These are phyloP conservation scores for Pouteria campechiana DNA, from an alignment of 179 eudicot genomes.

Conservation along the genomic window DNA sequence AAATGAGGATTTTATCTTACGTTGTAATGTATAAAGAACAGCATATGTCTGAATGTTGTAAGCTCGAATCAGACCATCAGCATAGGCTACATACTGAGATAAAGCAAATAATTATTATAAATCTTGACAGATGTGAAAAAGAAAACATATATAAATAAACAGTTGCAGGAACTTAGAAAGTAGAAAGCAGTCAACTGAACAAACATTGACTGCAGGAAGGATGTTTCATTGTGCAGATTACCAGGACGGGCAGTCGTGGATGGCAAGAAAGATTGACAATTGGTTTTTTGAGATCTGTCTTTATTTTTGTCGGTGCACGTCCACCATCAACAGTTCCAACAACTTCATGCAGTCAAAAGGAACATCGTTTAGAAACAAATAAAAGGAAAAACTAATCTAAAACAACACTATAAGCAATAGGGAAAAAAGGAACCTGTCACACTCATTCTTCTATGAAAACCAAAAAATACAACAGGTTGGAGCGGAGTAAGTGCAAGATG, in stretches of 20 bases:
- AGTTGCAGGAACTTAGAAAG: background rate
- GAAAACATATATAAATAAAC: conserved; percentile 3
- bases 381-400: background rate
- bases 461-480: conserved; percentile 92
- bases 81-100: conserved; percentile 89
- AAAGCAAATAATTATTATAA: too few species aligned
- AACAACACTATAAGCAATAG: background rate
- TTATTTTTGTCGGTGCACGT: conserved; percentile 91
- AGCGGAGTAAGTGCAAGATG: conserved; percentile 97
- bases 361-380: background rate
- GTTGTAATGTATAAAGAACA: conserved; percentile 89
- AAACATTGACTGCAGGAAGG: background rate
- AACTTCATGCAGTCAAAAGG: conserved; percentile 34
- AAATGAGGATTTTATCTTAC: conserved; percentile 37
- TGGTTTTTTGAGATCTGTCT: conserved; percentile 96
- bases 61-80: conserved; percentile 92
- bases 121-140: conserved; percentile 6
- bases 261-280: conserved; percentile 98
- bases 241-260: conserved; percentile 94
- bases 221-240: conserved; percentile 14
- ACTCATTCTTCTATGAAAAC: conserved; percentile 93
- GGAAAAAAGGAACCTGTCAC: conserved; percentile 66
- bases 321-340: conserved; percentile 99
- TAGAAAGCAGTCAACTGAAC: background rate
- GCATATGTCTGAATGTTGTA: conserved; percentile 95